Conservation (phyloP, 2,329 filamentous ascomycete species). For the Exophiala bonariae region DNA sequence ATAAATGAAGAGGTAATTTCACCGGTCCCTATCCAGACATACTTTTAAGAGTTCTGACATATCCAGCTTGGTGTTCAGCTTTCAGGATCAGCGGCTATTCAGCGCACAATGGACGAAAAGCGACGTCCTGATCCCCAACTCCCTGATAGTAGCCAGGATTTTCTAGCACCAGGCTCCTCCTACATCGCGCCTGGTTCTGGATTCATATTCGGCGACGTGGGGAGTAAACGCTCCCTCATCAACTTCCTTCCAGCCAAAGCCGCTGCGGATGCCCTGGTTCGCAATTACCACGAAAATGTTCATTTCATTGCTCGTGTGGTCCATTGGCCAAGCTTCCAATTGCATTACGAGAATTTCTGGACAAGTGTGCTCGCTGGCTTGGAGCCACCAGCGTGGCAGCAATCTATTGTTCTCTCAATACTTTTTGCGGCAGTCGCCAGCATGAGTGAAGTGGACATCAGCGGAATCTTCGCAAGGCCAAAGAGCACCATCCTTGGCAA, state of each 20-base stretch:
- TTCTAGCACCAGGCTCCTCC: constrained; percentile 63
- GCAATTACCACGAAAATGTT: constrained; percentile 68
- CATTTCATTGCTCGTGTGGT: constrained; percentile 68
- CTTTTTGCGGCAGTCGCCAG: constrained; percentile 70
- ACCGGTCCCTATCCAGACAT: constrained; percentile 10
- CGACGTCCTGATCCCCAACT: constrained; percentile 11
- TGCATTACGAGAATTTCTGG: constrained; percentile 67
- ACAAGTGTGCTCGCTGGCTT: constrained; percentile 57
- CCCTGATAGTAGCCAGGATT: constrained; percentile 37
- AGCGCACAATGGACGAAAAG: constrained; percentile 17
- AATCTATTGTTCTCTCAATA: constrained; percentile 68
- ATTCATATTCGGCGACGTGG: constrained; percentile 62
- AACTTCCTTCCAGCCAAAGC: constrained; percentile 61
- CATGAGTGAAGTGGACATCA: constrained; percentile 56
- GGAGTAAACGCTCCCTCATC: constrained; percentile 53
- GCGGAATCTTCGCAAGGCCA: constrained; percentile 55
- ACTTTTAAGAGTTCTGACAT: constrained; percentile 15
- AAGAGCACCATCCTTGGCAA: constrained; percentile 61
- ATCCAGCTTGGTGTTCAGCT: constrained; percentile 1
- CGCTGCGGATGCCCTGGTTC: constrained; percentile 62
- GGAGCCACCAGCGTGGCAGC: constrained; percentile 64
- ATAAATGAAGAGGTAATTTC: constrained; percentile 66
- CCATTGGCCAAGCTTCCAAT: constrained; percentile 67
- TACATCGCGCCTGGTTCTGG: constrained; percentile 69
- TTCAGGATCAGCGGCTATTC: constrained; percentile 4